Percentiles rank a stretch among this genome's conserved stretches.
Conservation (phyloP, 768 basidiomycete genomes). For the Dacryopinax primogenitus region DNA sequence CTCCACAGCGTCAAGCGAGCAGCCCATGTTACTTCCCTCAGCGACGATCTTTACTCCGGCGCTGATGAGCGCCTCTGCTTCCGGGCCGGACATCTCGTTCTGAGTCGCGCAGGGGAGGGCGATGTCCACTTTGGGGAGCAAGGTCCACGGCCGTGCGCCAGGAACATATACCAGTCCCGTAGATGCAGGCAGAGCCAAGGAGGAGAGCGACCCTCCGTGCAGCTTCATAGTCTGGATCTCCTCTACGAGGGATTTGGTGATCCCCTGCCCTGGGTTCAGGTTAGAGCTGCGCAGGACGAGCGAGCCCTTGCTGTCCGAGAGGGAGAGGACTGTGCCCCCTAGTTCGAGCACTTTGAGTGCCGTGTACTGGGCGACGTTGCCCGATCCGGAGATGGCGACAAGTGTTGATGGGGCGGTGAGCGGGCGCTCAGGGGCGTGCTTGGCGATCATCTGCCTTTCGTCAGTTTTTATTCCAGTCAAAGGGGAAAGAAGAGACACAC, state of each 20-base stretch:
- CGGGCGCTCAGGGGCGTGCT: conserved; percentile 45
- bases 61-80: conserved; percentile 55
- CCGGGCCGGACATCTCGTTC: conserved; percentile 55
- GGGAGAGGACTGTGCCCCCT: conserved; percentile 54
- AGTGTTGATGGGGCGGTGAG: conserved; percentile 36
- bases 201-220: conserved; percentile 36
- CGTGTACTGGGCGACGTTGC: conserved; percentile 65
- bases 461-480: conserved; percentile 3
- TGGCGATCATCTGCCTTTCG: conserved; percentile 38
- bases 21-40: conserved; percentile 70
- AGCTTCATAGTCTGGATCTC: conserved; percentile 43
- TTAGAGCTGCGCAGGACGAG: conserved; percentile 37
- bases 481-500: conserved; percentile 30
- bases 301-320: conserved; percentile 63
- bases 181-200: conserved; percentile 27
- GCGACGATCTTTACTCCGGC: conserved; percentile 60
- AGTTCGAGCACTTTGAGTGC: conserved; percentile 67
- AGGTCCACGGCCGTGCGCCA: conserved; percentile 54
- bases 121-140: conserved; percentile 49
- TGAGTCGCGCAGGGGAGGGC: conserved; percentile 60
- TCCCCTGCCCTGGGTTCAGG: conserved; percentile 30
- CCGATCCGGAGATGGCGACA: conserved; percentile 51
- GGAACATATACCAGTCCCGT: conserved; percentile 39
- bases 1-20: conserved; percentile 57
- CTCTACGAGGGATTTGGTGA: conserved; percentile 43